These are phyloP conservation scores for Solidago caesia DNA, from an alignment of 129 eudicot genomes.

Conservation along the genomic window DNA sequence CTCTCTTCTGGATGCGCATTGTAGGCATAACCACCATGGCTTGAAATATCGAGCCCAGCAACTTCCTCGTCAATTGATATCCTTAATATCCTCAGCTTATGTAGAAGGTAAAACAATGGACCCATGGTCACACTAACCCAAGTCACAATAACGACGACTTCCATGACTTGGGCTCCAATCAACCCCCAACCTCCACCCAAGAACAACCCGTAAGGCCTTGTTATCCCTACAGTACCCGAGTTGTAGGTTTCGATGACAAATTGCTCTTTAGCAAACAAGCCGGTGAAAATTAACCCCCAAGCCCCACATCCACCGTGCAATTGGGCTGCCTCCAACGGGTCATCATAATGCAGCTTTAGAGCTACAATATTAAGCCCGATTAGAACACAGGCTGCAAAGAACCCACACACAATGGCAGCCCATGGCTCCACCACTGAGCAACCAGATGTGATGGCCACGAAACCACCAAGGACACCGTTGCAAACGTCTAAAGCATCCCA, in stretches of 20 bases:
- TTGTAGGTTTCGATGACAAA: constrained; percentile 51
- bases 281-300: constrained; percentile 66
- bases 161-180: constrained; percentile 49
- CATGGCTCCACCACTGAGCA: constrained; percentile 75
- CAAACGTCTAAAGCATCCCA: constrained; percentile 71
- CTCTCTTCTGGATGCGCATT: constrained; percentile 45
- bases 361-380: constrained; percentile 52
- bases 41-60: constrained; percentile 66
- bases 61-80: constrained; percentile 52
- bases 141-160: constrained; percentile 37
- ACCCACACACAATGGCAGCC: constrained; percentile 68
- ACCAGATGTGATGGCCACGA: constrained; percentile 67
- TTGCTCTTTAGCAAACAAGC: constrained; percentile 63
- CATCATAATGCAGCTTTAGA: constrained; percentile 44
- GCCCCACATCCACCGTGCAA: constrained; percentile 74
- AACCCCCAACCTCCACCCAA: constrained; percentile 68
- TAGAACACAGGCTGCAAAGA: constrained; percentile 54
- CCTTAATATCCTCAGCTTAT: constrained; percentile 50
- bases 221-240: constrained; percentile 39
- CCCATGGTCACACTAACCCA: constrained; percentile 77
- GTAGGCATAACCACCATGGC: constrained; percentile 75
- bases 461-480: constrained; percentile 67
- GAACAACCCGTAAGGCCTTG: constrained; percentile 57
- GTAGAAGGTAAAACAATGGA: constrained; percentile 47
- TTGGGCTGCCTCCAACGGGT: constrained; percentile 69